These are phyloP conservation scores for Periconia sp. DNA, from an alignment of 2,329 filamentous ascomycete species.

Conservation along the genomic window DNA sequence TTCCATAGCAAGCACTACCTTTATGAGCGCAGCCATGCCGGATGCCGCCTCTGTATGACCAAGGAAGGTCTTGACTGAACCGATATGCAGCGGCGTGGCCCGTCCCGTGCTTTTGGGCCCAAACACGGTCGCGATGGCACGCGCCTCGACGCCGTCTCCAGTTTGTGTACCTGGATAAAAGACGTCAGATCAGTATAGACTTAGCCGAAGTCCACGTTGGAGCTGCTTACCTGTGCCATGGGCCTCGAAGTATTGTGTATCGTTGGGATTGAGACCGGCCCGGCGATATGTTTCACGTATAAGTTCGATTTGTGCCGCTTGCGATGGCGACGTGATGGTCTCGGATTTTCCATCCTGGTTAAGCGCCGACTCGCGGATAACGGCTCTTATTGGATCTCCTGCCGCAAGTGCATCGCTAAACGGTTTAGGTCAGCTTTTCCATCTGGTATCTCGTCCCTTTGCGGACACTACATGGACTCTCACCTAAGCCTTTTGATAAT, in stretches of 20 bases:
- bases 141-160: conserved; percentile 42
- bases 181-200: too few species aligned
- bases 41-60: conserved; percentile 24
- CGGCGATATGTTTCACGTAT: conserved; percentile 30
- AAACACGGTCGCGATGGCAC: conserved; percentile 13
- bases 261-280: conserved; percentile 32
- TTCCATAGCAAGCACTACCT: conserved; percentile 38
- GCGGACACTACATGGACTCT: too few species aligned
- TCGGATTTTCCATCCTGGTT: conserved; percentile 36
- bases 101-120: conserved; percentile 1
- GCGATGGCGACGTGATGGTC: conserved; percentile 9
- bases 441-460: too few species aligned
- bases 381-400: conserved; percentile 32
- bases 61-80: conserved; percentile 26
- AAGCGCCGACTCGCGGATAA: conserved; percentile 32
- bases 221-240: conserved; percentile 60
- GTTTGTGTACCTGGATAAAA: too few species aligned
- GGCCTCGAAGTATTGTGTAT: conserved; percentile 17
- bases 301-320: conserved; percentile 8
- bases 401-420: conserved; percentile 27
- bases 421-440: too few species aligned
- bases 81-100: conserved; percentile 8
- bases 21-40: conserved; percentile 24
- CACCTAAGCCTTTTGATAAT: conserved; percentile 33
- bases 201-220: too few species aligned